Evolutionary conservation across 768 basidiomycete species (phyloP).

Genomic region (Coprinopsis cinerea): DNA sequence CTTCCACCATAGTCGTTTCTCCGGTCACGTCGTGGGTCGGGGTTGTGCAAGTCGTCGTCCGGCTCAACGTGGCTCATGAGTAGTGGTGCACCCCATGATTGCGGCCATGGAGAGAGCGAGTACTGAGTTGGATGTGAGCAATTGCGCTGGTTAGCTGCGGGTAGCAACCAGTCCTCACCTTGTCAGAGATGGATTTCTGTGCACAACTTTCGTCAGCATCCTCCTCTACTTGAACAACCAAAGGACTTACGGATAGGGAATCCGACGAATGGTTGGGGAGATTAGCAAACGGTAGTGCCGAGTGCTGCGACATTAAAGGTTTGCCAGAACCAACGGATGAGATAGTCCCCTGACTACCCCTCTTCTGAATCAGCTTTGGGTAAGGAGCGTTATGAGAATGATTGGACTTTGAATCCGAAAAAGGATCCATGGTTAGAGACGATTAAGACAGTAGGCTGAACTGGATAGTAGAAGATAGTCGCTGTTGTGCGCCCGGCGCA

Average conservation of each 20-base stretch:
- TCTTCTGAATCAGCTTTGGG: background rate
- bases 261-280: background rate
- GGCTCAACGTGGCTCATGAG: conserved; percentile 40
- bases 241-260: background rate
- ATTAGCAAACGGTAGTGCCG: background rate
- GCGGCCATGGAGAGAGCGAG: conserved; percentile 37
- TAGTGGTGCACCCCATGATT: conserved; percentile 41
- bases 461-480: background rate
- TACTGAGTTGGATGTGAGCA: conserved; percentile 19
- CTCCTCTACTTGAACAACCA: background rate
- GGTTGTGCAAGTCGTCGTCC: conserved; percentile 61
- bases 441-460: too few relatives aligned
- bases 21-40: conserved; percentile 46
- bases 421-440: background rate
- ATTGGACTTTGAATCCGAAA: background rate
- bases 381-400: background rate
- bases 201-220: background rate
- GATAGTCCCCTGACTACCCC: background rate
- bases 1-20: conserved; percentile 47
- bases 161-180: background rate
- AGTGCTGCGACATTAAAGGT: background rate
- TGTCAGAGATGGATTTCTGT: background rate
- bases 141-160: background rate
- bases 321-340: background rate
- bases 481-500: background rate